Percentiles rank a stretch among this genome's conserved stretches.
Conservation (phyloP, 768 basidiomycete species). For the Mycena galopus region DNA sequence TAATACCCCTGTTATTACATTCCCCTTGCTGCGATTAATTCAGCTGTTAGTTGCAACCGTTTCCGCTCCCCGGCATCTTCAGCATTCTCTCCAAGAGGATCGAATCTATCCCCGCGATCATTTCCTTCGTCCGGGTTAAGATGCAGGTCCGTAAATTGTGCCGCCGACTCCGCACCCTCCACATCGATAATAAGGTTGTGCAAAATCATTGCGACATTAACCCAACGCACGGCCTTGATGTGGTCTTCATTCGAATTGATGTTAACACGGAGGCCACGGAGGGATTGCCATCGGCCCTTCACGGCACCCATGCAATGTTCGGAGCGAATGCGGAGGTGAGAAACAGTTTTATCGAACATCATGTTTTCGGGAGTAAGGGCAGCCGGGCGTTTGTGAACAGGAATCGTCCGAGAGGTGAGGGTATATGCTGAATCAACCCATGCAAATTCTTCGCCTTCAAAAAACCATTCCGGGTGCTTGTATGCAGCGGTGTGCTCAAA, state of each 20-base stretch:
- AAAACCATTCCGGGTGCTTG: conserved; percentile 41
- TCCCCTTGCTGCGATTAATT: neutral
- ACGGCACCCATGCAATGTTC: conserved; percentile 54
- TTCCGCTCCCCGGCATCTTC: neutral
- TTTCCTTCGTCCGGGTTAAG: neutral
- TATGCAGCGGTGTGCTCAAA: conserved; percentile 29
- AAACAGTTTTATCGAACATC: conserved; percentile 42
- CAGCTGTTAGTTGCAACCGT: neutral
- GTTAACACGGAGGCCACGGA: conserved; percentile 44
- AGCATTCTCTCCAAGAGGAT: neutral
- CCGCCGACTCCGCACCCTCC: neutral
- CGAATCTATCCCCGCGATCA: neutral
- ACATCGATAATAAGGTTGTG: conserved; percentile 5
- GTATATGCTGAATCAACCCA: conserved; percentile 42
- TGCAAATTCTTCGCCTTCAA: conserved; percentile 44
- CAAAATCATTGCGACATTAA: too few species aligned
- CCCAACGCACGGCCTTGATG: too few species aligned
- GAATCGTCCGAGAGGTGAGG: conserved; percentile 44
- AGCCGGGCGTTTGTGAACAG: conserved; percentile 48
- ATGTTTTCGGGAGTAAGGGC: conserved; percentile 42
- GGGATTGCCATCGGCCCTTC: conserved; percentile 50
- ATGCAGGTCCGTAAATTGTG: too few species aligned
- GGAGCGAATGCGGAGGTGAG: conserved; percentile 42
- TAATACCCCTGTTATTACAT: neutral
- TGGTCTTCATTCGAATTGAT: too few species aligned